Evolutionary conservation across 495 filamentous ascomycete genomes (phyloP).

Genomic region (Elasticomyces elasticus): DNA sequence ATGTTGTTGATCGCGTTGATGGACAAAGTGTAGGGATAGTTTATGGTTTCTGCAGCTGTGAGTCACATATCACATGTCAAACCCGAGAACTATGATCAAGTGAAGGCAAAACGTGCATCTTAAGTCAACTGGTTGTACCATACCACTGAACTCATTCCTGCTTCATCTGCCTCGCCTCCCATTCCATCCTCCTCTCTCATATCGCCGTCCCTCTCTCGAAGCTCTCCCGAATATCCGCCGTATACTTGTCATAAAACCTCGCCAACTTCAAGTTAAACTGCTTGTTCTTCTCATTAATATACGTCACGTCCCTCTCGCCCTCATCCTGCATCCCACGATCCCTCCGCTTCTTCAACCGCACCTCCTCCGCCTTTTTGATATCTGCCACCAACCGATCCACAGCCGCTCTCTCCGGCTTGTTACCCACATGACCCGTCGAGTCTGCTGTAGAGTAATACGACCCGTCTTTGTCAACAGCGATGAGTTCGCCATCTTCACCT

Average conservation of each 20-base stretch:
- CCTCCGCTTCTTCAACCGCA: conserved; percentile 69
- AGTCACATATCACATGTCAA: no score
- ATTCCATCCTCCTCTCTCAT: no score
- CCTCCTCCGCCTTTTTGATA: conserved; percentile 79
- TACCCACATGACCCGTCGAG: conserved; percentile 67
- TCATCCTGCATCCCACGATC: conserved; percentile 62
- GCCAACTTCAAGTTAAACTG: conserved; percentile 96
- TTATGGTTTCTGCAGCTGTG: no score
- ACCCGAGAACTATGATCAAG: no score
- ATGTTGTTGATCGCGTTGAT: no score
- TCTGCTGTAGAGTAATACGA: conserved; percentile 83
- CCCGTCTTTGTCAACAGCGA: conserved; percentile 83
- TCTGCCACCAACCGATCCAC: conserved; percentile 82
- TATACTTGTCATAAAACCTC: conserved; percentile 98
- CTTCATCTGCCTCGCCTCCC: no score
- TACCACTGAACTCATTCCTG: no score
- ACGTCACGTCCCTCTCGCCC: conserved; percentile 71
- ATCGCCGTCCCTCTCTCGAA: conserved; percentile 95
- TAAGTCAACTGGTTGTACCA: no score
- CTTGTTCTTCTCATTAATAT: conserved; percentile 99
- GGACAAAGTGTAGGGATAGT: no score
- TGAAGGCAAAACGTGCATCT: no score
- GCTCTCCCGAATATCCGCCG: conserved; percentile 89
- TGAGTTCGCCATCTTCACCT: conserved; percentile 85
- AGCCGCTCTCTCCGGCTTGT: conserved; percentile 80